phyloP scores from a whole-genome alignment of 2,329 filamentous ascomycete genomes.

The Aspergillus sp. region DNA sequence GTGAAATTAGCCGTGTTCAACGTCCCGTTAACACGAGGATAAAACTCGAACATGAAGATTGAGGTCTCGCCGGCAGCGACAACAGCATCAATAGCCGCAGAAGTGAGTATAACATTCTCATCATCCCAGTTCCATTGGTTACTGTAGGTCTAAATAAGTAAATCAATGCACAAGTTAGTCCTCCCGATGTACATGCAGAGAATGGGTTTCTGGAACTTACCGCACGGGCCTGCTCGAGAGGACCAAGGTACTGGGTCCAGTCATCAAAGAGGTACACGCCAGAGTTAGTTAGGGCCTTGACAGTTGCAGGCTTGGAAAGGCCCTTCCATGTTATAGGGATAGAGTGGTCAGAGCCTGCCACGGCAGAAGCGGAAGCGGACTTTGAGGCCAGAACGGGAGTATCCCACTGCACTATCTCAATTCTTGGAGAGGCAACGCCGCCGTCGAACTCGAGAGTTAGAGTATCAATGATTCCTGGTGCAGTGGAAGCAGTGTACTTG shows the following conservation, averaged over 20 bases:
- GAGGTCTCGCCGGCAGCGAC: slow-evolving; percentile 45
- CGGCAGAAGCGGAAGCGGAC: slow-evolving; percentile 30
- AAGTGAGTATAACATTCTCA: slow-evolving; percentile 48
- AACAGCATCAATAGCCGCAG: slow-evolving; percentile 48
- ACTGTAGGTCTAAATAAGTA: slow-evolving; percentile 43
- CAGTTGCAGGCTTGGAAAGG: slow-evolving; percentile 49
- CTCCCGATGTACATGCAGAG: too few relatives aligned
- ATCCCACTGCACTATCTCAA: slow-evolving; percentile 57
- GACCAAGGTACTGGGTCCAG: slow-evolving; percentile 56
- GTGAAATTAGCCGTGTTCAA: slow-evolving; percentile 53
- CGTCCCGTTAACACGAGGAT: slow-evolving; percentile 44
- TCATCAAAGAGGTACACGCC: slow-evolving; percentile 55
- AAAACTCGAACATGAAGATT: slow-evolving; percentile 57
- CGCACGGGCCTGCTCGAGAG: slow-evolving; percentile 50
- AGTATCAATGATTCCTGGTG: slow-evolving; percentile 50
- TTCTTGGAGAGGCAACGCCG: slow-evolving; percentile 44
- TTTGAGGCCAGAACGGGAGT: slow-evolving; percentile 38
- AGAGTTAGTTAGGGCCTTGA: slow-evolving; percentile 51
- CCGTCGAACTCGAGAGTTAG: slow-evolving; percentile 55
- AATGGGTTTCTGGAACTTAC: slow-evolving; percentile 21
- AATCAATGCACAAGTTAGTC: neutral
- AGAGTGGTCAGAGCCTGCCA: slow-evolving; percentile 40
- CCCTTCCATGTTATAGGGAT: slow-evolving; percentile 57
- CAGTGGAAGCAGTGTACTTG: slow-evolving; percentile 42
- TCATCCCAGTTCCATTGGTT: slow-evolving; percentile 55